phyloP scores from a whole-genome alignment of 2,329 filamentous ascomycete genomes.

The Emergomyces africanus region DNA sequence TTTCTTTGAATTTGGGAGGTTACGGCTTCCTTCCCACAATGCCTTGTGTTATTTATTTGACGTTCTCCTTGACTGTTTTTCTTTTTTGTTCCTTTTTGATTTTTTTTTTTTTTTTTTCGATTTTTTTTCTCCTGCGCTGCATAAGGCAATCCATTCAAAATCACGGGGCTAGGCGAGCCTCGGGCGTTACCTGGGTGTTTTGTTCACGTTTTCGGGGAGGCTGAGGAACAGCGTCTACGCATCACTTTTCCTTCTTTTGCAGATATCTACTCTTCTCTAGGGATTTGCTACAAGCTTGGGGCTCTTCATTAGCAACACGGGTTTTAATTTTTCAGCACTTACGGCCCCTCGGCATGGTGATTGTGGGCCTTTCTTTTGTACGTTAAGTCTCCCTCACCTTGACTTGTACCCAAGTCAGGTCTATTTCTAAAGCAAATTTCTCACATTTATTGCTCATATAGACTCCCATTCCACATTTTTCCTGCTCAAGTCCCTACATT shows the following conservation, averaged over 20 bases:
- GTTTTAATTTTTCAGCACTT: constrained; percentile 22
- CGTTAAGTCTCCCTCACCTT: constrained; percentile 37
- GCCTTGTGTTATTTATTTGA: constrained; percentile 8
- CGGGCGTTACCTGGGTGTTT: constrained; percentile 24
- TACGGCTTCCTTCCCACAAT: constrained; percentile 5
- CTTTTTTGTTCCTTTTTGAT: constrained; percentile 16
- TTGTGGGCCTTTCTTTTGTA: constrained; percentile 31
- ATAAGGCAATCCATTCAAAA: constrained; percentile 24
- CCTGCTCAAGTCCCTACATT: constrained; percentile 7
- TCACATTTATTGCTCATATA: constrained; percentile 33
- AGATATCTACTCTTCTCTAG: constrained; percentile 23
- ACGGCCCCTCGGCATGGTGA: constrained; percentile 21
- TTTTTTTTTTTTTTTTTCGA: constrained; percentile 15
- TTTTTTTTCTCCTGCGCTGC: constrained; percentile 19
- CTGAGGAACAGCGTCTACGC: constrained; percentile 22
- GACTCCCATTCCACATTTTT: constrained; percentile 18
- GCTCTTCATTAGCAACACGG: constrained; percentile 22
- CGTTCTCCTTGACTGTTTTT: constrained; percentile 15
- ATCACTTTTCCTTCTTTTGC: constrained; percentile 17
- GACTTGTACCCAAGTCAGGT: constrained; percentile 27
- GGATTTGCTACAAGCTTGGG: constrained; percentile 18
- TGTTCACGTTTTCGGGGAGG: constrained; percentile 15
- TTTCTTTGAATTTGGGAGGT: constrained; percentile 11
- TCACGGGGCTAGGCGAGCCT: constrained; percentile 21
- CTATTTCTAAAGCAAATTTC: constrained; percentile 34